phyloP scores from a whole-genome alignment of 306 rosid genomes.

The Begonia fuchsioides region DNA sequence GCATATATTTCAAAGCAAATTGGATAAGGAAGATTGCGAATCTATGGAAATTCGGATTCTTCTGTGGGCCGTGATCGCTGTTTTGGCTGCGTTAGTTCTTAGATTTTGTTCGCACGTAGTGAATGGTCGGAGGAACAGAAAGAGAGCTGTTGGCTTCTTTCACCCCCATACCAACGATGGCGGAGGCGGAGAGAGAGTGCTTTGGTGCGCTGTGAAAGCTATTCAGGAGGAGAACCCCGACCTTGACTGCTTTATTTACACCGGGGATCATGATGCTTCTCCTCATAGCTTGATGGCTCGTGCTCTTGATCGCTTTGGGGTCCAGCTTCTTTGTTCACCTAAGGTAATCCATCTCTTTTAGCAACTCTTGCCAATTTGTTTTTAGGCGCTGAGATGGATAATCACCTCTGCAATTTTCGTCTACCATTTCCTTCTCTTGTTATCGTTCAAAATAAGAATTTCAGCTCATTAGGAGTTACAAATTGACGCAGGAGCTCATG shows the following conservation, averaged over 20 bases:
- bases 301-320: too few relatives aligned
- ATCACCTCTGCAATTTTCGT: too few relatives aligned
- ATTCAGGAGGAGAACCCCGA: conserved; percentile 48
- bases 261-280: conserved; percentile 83
- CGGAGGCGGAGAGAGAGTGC: conserved; percentile 83
- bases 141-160: conserved; percentile 70
- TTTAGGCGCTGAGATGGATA: too few relatives aligned
- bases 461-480: too few relatives aligned
- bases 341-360: too few relatives aligned
- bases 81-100: conserved; percentile 8
- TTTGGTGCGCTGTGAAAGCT: conserved; percentile 88
- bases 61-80: conserved; percentile 21
- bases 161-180: conserved; percentile 89
- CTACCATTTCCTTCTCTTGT: too few relatives aligned
- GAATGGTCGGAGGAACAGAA: conserved; percentile 29
- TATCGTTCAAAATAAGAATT: too few relatives aligned
- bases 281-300: conserved; percentile 44
- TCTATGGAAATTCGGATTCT: not conserved
- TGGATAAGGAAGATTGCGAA: too few relatives aligned
- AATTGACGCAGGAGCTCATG: too few relatives aligned
- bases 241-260: conserved; percentile 53
- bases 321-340: too few relatives aligned
- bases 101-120: conserved; percentile 14
- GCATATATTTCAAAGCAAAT: too few relatives aligned
- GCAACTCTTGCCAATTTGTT: too few relatives aligned